Conservation (phyloP, 805 yeast genomes). For the Kregervanrija fluxuum region DNA sequence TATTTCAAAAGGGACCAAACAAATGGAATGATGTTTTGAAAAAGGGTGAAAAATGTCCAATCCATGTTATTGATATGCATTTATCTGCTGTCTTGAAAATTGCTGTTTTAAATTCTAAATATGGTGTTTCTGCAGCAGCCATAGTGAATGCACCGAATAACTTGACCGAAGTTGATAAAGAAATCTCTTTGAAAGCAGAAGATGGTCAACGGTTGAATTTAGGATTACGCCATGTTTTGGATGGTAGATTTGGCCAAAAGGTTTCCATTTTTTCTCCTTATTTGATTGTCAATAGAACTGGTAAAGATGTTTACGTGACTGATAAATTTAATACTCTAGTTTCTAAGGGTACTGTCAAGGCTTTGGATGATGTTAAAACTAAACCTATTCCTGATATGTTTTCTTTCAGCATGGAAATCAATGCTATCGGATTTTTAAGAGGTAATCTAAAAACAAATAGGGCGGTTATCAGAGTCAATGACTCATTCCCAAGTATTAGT, state of each 20-base stretch:
- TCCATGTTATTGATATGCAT: slow-evolving; percentile 74
- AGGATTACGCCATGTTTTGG: slow-evolving; percentile 53
- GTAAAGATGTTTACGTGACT: slow-evolving; percentile 53
- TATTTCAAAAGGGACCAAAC: slow-evolving; percentile 67
- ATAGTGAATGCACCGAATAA: slow-evolving; percentile 52
- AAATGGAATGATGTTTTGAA: slow-evolving; percentile 59
- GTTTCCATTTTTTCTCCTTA: slow-evolving; percentile 80
- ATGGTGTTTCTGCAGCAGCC: slow-evolving; percentile 62
- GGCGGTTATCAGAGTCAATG: slow-evolving; percentile 57
- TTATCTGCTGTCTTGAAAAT: slow-evolving; percentile 54
- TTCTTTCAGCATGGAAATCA: slow-evolving; percentile 61
- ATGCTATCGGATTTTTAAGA: slow-evolving; percentile 22
- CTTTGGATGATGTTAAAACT: slow-evolving; percentile 17
- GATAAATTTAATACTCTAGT: slow-evolving; percentile 45
- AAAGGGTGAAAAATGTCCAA: slow-evolving; percentile 60
- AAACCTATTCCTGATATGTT: slow-evolving; percentile 65
- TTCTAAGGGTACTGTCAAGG: slow-evolving; percentile 24
- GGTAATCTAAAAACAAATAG: slow-evolving; percentile 45
- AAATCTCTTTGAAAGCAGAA: slow-evolving; percentile 39
- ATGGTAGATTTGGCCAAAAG: slow-evolving; percentile 49
- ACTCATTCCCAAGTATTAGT: slow-evolving; percentile 65
- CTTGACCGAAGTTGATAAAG: slow-evolving; percentile 26
- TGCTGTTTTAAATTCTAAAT: slow-evolving; percentile 55
- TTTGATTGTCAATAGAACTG: slow-evolving; percentile 74
- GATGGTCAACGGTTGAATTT: slow-evolving; percentile 66